A percentile compares a stretch with the other conserved stretches of the same genome.
Conservation (phyloP, 768 basidiomycete species). For the Trametes elegans region DNA sequence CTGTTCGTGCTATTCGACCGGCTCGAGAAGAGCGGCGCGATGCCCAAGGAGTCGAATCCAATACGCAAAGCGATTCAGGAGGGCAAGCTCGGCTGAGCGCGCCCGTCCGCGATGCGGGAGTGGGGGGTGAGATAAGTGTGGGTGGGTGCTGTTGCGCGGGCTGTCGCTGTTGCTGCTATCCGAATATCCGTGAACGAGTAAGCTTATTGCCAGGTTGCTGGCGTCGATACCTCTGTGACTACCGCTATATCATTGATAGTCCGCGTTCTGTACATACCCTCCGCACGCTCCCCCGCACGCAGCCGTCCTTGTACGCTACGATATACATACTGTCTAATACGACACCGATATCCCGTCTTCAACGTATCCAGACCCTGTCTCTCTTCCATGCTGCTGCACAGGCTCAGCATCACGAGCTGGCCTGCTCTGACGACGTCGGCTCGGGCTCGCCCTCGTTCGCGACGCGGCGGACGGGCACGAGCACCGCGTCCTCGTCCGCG, state of each 20-base stretch:
- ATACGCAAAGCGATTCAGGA: constrained; percentile 67
- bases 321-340: background rate
- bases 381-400: background rate
- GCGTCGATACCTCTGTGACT: constrained; percentile 13
- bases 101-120: too few relatives aligned
- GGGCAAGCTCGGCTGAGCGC: constrained; percentile 32
- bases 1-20: constrained; percentile 90
- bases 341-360: background rate
- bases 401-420: background rate
- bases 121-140: too few relatives aligned
- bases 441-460: constrained; percentile 25
- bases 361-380: background rate
- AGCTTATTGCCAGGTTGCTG: constrained; percentile 6
- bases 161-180: background rate
- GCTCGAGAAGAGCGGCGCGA: constrained; percentile 71
- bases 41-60: constrained; percentile 66
- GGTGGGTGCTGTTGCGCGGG: background rate
- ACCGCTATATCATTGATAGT: constrained; percentile 1
- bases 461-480: constrained; percentile 21
- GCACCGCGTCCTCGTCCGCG: constrained; percentile 22
- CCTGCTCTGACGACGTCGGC: constrained; percentile 26
- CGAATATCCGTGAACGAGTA: background rate
- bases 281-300: background rate
- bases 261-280: constrained; percentile 11
- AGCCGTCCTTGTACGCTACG: background rate